These are phyloP conservation scores for Miamiensis avidus DNA, from an alignment of 169 alveolate species.

Conservation along the genomic window DNA sequence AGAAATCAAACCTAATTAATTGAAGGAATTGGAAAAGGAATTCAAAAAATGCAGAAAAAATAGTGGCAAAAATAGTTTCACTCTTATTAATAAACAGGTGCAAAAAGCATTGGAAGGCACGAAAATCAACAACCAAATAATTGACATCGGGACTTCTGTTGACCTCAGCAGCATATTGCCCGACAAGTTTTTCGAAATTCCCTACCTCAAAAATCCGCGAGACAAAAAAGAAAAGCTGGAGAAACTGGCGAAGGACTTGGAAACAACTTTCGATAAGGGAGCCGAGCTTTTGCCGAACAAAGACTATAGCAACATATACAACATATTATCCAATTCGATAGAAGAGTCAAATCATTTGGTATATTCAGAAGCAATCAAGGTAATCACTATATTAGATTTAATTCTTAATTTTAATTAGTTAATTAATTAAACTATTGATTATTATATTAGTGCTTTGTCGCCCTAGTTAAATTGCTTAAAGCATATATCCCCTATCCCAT, in stretches of 20 bases:
- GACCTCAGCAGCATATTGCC: neutral
- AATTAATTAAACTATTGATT: too few relatives aligned
- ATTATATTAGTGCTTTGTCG: neutral
- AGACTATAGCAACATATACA: slow-evolving; percentile 20
- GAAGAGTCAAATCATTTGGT: slow-evolving; percentile 17
- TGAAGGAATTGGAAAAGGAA: neutral
- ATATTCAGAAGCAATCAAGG: slow-evolving; percentile 15
- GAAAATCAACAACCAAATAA: neutral
- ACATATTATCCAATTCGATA: slow-evolving; percentile 1
- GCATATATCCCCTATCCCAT: slow-evolving; percentile 8
- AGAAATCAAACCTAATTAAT: neutral
- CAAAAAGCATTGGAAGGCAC: neutral
- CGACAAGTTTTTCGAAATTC: slow-evolving; percentile 28
- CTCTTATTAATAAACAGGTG: neutral
- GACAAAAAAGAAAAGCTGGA: slow-evolving; percentile 15
- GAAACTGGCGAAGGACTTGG: neutral
- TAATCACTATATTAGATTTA: too few relatives aligned
- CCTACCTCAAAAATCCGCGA: neutral
- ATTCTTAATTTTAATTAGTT: too few relatives aligned
- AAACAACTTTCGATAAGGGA: neutral
- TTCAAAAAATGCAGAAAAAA: too few relatives aligned
- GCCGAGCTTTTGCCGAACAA: slow-evolving; percentile 1
- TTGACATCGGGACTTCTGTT: neutral
- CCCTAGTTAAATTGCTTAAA: slow-evolving; percentile 7
- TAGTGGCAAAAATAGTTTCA: neutral